Evolutionary conservation across 192 early-diverging fungal species (phyloP).

Genomic region (Pecoramyces ruminantium): DNA sequence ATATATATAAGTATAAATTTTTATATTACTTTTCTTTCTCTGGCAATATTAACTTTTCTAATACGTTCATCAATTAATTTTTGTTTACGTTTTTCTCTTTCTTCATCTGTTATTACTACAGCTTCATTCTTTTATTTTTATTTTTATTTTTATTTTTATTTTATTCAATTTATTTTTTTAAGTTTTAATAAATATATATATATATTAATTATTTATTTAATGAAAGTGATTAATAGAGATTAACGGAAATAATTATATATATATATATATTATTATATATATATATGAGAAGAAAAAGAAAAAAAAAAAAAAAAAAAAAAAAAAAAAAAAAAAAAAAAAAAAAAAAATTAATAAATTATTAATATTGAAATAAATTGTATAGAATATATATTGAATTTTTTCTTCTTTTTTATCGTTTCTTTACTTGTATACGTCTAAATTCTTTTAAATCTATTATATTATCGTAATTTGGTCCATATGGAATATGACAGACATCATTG

Average conservation of each 20-base stretch:
- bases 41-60: background rate
- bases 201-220: too few species aligned
- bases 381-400: too few species aligned
- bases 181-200: background rate
- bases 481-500: background rate
- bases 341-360: too few species aligned
- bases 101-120: background rate
- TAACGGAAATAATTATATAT: too few species aligned
- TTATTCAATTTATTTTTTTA: background rate
- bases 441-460: background rate
- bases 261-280: too few species aligned
- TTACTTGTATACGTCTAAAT: background rate
- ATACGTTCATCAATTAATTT: background rate
- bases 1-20: too few species aligned
- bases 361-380: too few species aligned
- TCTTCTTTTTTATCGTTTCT: too few species aligned
- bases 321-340: too few species aligned
- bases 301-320: too few species aligned
- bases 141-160: background rate
- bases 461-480: background rate
- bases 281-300: too few species aligned
- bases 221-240: too few species aligned
- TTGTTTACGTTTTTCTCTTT: background rate
- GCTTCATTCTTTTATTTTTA: background rate
- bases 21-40: background rate